A percentile compares a stretch with the other conserved stretches of the same genome.
These are phyloP conservation scores for Fusarium sp. DNA, from an alignment of 2,329 filamentous ascomycete genomes.

Conservation along the genomic window DNA sequence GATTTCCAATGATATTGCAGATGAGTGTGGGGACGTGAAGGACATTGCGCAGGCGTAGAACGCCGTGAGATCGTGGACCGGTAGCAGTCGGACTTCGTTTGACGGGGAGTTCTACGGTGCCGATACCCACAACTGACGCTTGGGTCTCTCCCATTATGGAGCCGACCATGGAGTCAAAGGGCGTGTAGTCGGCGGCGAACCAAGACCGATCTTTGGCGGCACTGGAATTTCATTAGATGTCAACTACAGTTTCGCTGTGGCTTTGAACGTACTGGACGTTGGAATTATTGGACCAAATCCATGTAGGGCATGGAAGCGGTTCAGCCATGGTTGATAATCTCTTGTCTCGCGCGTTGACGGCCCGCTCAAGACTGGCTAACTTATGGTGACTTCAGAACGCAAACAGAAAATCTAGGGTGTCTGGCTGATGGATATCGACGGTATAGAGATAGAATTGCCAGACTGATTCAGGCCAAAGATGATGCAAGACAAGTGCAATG, in stretches of 20 bases:
- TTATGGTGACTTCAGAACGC: no score
- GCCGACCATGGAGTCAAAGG: not conserved
- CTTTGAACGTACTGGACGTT: not conserved
- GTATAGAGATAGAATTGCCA: no score
- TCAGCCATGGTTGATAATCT: not conserved
- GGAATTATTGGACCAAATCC: not conserved
- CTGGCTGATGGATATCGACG: no score
- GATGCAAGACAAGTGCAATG: no score
- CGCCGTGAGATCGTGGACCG: not conserved
- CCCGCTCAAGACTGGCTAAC: no score
- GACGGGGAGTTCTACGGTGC: not conserved
- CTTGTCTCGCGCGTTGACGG: rapidly evolving
- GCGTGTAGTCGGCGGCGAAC: not conserved
- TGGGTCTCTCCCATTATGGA: not conserved
- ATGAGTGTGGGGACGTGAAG: not conserved
- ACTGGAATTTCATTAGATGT: not conserved
- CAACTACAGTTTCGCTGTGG: not conserved
- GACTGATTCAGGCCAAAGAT: no score
- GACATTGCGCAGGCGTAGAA: not conserved
- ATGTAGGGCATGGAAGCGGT: not conserved
- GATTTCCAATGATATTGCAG: not conserved
- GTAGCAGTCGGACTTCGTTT: not conserved
- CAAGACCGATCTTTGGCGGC: not conserved
- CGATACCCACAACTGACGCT: not conserved
- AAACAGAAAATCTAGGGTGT: no score